phyloP scores from a whole-genome alignment of 2,329 filamentous ascomycete genomes.

The Fusarium sp. region DNA sequence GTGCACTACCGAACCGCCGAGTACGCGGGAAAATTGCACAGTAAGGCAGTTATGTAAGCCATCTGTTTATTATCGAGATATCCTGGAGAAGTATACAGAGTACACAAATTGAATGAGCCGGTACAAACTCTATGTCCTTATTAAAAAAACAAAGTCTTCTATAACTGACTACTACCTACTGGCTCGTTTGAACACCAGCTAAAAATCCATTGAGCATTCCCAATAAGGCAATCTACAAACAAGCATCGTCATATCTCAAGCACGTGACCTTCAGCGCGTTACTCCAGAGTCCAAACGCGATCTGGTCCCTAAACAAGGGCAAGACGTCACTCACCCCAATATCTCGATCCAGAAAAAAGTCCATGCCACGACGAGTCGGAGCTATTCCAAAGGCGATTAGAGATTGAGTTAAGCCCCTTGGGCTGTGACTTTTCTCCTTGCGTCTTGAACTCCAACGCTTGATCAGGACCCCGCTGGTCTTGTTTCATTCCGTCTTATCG shows the following conservation, averaged over 20 bases:
- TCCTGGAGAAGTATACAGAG: not conserved
- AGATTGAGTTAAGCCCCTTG: constrained; percentile 30
- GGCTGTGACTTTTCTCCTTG: constrained; percentile 28
- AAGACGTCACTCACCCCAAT: constrained; percentile 37
- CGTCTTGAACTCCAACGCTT: constrained; percentile 15
- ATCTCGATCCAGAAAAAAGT: constrained; percentile 31
- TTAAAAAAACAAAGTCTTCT: not conserved
- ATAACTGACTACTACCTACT: not conserved
- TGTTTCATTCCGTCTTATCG: constrained; percentile 19
- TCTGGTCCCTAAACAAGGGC: constrained; percentile 26
- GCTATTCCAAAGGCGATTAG: constrained; percentile 18
- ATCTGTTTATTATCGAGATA: not conserved
- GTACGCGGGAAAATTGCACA: not conserved
- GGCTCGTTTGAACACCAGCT: not conserved
- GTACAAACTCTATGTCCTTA: no score
- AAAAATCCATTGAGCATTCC: not conserved
- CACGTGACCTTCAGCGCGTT: constrained; percentile 40
- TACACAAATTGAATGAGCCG: no score
- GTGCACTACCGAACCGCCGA: constrained; percentile 14
- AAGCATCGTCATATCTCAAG: constrained; percentile 18
- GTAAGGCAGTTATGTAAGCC: not conserved
- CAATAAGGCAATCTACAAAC: constrained; percentile 24
- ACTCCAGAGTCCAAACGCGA: constrained; percentile 37
- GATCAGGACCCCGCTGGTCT: constrained; percentile 25
- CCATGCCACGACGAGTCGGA: constrained; percentile 10